Evolutionary conservation across 768 basidiomycete genomes (phyloP).

Genomic region (Russula ochroleuca): DNA sequence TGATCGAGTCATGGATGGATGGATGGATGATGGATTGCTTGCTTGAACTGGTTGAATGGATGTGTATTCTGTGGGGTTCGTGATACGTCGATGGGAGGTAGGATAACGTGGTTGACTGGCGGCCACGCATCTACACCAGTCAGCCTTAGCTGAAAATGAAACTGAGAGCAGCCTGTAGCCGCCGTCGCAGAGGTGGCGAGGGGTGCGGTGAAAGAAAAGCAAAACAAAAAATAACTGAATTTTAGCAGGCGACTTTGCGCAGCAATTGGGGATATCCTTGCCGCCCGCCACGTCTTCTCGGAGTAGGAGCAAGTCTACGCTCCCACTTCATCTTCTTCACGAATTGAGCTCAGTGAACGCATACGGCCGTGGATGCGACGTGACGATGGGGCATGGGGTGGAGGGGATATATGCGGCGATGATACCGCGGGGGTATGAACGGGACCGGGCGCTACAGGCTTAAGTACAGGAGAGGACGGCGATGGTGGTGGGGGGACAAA

Average conservation of each 20-base stretch:
- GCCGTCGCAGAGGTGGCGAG: neutral
- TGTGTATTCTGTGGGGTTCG: constrained; percentile 1
- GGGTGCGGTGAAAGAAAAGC: neutral
- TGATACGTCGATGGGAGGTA: constrained; percentile 11
- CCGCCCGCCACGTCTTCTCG: constrained; percentile 9
- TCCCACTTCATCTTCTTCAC: constrained; percentile 25
- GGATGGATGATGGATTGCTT: constrained; percentile 7
- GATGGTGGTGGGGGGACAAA: constrained; percentile 8
- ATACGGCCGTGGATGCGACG: constrained; percentile 26
- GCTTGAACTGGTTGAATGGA: constrained; percentile 7
- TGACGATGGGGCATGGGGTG: constrained; percentile 17
- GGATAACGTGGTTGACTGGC: constrained; percentile 13
- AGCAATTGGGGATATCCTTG: constrained; percentile 20
- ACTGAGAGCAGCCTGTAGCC: constrained; percentile 2
- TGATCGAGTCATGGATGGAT: constrained; percentile 8
- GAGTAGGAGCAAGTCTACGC: constrained; percentile 6
- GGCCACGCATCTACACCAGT: constrained; percentile 21
- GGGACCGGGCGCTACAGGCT: neutral
- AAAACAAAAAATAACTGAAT: neutral
- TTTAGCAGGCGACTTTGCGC: constrained; percentile 21
- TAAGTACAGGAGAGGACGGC: constrained; percentile 12
- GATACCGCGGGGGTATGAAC: constrained; percentile 19
- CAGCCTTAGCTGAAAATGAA: constrained; percentile 1
- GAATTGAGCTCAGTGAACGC: constrained; percentile 27
- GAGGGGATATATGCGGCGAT: constrained; percentile 22